These are phyloP conservation scores for Penicillium subrubescens DNA, from an alignment of 495 filamentous ascomycete species.

Conservation along the genomic window DNA sequence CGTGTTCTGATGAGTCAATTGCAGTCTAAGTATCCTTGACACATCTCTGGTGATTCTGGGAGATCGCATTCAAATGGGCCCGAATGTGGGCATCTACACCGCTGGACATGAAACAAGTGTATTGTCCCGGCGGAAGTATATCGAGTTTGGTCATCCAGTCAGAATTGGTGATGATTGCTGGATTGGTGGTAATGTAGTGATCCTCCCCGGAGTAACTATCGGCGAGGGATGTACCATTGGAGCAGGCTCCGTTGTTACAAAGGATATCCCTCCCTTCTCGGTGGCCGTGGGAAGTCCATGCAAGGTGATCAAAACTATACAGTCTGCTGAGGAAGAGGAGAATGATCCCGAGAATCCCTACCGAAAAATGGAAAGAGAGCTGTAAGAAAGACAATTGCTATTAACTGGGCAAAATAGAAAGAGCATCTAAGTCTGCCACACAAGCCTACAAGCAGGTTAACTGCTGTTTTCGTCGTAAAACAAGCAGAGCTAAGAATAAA, in stretches of 20 bases:
- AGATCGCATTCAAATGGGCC: constrained; percentile 69
- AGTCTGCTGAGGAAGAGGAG: constrained; percentile 24
- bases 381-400: background rate
- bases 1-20: background rate
- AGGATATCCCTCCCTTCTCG: constrained; percentile 39
- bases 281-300: constrained; percentile 41
- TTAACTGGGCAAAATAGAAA: background rate
- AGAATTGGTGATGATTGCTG: constrained; percentile 78
- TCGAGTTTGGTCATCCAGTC: constrained; percentile 70
- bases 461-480: background rate
- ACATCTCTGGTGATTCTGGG: constrained; percentile 73
- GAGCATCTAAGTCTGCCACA: background rate
- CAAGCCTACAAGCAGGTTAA: background rate
- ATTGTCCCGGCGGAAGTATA: constrained; percentile 65
- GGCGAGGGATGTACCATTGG: constrained; percentile 47
- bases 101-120: constrained; percentile 68
- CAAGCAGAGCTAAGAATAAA: background rate
- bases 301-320: constrained; percentile 21
- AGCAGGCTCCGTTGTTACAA: constrained; percentile 48
- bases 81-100: constrained; percentile 66
- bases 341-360: constrained; percentile 22
- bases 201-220: constrained; percentile 75
- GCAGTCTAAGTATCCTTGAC: constrained; percentile 53
- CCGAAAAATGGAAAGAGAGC: constrained; percentile 11
- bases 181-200: constrained; percentile 70